Base-by-base conservation (phyloP, 768 basidiomycete species). In the Tremella fuciformis region DNA sequence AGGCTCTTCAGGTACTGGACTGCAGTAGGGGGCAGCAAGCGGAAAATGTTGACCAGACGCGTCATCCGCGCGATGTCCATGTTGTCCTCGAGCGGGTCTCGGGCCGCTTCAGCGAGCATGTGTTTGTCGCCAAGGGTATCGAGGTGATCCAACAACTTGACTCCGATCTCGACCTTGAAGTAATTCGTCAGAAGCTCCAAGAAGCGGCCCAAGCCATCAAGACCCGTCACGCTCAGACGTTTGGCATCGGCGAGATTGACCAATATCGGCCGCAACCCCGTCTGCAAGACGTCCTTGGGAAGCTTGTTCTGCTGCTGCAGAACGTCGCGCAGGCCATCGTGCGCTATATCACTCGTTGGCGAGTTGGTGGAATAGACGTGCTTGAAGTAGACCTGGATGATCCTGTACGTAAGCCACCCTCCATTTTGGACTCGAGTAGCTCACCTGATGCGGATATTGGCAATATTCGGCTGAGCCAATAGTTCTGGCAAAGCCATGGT, bases 141-240 rank as follows among this genome's bases (percentile, higher is more conserved):
- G 79, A 94, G 97, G 75, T 99, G 96, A 69, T 98, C 96, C 19
- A 99, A 81, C 7, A 99, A 84, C 78, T 99, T 99, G 76, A 89
- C 85, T 0, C 96, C 96, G 59, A 99, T 98, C 79, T 99, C 96
- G 16, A 99, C 94, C 76, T 97, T 98, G 85, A 99, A 99, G 79
- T 99, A 98, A 76, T 97, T 97, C 39, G 92, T 96, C 55, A 99
- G 79, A 7, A 99, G 83, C 75, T 96, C 91, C 50, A 99, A 81
- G 50, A 99, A 83, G 13, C 94, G 86, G 13, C 93, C 94, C 21
- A 99, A 81, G 2, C 96, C 96, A 75, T 99, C 92, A 3, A 77
- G 64, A 9, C 93, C 93, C 3, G 89, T 84, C 22, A 96, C 88
- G 7, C 91, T 92, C 34, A 99, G 82, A 37, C 91, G 85, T 71